phyloP scores from a whole-genome alignment of 2,329 filamentous ascomycete species.

The Rhexocercosporidium sp. region DNA sequence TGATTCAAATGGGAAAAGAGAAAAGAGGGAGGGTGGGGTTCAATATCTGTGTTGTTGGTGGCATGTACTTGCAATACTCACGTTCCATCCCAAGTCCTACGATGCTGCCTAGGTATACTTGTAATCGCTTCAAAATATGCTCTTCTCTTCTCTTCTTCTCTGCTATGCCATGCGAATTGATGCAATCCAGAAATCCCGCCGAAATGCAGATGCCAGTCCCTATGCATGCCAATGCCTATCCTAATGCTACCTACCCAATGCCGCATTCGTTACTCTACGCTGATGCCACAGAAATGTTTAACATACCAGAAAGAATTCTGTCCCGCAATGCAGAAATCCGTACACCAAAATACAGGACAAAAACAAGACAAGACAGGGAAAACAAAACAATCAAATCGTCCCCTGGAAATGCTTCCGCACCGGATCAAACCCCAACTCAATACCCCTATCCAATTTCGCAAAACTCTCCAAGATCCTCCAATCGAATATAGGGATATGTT shows the following conservation, averaged over 20 bases:
- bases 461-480: slow-evolving; percentile 50
- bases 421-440: slow-evolving; percentile 35
- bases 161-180: neutral
- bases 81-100: too few species aligned
- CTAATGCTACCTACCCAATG: neutral
- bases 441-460: slow-evolving; percentile 47
- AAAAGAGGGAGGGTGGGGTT: too few species aligned
- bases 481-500: slow-evolving; percentile 41
- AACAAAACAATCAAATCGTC: neutral
- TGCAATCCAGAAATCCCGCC: neutral
- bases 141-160: neutral
- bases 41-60: too few species aligned
- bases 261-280: neutral
- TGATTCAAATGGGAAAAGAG: too few species aligned
- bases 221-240: neutral
- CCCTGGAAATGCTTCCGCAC: slow-evolving; percentile 27
- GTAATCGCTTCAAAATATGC: neutral
- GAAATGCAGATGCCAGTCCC: neutral
- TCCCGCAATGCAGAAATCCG: neutral
- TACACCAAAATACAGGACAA: neutral
- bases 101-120: too few species aligned
- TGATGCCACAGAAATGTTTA: neutral
- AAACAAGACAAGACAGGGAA: neutral
- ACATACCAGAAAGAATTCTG: neutral
- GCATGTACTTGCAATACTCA: too few species aligned